phyloP scores from a whole-genome alignment of 2,329 filamentous ascomycete species.

The Sarocladium kiliense region DNA sequence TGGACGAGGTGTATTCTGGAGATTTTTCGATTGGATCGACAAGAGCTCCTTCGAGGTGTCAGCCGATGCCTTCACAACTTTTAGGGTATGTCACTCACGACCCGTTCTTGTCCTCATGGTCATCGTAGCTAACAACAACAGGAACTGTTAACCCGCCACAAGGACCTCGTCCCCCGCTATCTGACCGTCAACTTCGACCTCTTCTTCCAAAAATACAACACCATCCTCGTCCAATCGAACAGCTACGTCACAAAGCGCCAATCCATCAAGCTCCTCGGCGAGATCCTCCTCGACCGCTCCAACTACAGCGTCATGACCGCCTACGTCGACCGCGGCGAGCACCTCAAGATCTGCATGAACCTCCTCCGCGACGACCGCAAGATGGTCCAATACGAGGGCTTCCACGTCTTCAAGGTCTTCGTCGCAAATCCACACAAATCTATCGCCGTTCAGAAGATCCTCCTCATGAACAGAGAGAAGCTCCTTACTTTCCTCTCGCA shows the following conservation, averaged over 20 bases:
- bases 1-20: constrained; percentile 88
- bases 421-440: constrained; percentile 98
- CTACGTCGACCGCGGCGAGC: constrained; percentile 91
- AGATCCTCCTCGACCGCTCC: constrained; percentile 87
- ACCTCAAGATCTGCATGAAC: constrained; percentile 98
- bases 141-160: constrained; percentile 94
- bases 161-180: constrained; percentile 82
- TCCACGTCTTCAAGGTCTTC: constrained; percentile 99
- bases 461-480: constrained; percentile 93
- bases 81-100: constrained; percentile 59
- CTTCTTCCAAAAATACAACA: constrained; percentile 91
- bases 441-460: constrained; percentile 88
- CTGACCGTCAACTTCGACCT: constrained; percentile 84
- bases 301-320: constrained; percentile 98
- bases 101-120: not conserved
- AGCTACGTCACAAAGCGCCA: constrained; percentile 98
- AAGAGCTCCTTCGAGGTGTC: constrained; percentile 94
- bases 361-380: constrained; percentile 89
- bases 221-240: constrained; percentile 79
- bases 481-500: constrained; percentile 82
- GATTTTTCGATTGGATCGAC: constrained; percentile 96
- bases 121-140: constrained; percentile 36
- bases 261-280: constrained; percentile 93
- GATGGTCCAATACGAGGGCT: constrained; percentile 99
- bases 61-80: constrained; percentile 96